Evolutionary conservation across 225 moss, liverwort and hornwort species (phyloP).

Genomic region (Antitrichia curtipendula): DNA sequence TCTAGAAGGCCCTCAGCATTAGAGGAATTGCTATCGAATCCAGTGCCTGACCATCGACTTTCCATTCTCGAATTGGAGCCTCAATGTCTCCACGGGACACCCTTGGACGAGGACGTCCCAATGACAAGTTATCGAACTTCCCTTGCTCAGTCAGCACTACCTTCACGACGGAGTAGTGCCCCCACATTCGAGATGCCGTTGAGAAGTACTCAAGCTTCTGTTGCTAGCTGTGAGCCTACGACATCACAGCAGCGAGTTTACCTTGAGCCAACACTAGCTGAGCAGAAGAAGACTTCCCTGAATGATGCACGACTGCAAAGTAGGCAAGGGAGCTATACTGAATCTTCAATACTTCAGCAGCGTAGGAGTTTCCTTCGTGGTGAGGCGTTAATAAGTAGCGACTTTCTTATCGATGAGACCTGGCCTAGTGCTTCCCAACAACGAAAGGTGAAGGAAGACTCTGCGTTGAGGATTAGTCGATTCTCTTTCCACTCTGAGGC

Average conservation of each 20-base stretch:
- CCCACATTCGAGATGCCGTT: background rate
- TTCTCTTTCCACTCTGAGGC: conserved; percentile 1
- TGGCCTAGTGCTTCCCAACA: conserved; percentile 11
- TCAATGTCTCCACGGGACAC: background rate
- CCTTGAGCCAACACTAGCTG: conserved; percentile 5
- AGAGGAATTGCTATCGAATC: conserved; percentile 1
- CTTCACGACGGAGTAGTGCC: background rate
- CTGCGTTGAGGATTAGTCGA: background rate
- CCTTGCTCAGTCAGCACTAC: background rate
- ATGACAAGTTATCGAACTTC: background rate
- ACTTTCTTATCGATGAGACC: background rate
- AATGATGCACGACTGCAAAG: conserved; percentile 3
- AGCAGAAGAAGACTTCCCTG: conserved; percentile 15
- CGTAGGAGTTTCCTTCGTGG: conserved; percentile 5
- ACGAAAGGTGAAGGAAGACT: conserved; percentile 6
- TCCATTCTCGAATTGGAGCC: conserved; percentile 20
- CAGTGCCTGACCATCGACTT: conserved; percentile 13
- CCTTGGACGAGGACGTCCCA: background rate
- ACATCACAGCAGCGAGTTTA: conserved; percentile 3
- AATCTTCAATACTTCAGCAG: conserved; percentile 2
- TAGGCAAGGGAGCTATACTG: background rate
- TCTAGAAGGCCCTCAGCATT: conserved; percentile 9
- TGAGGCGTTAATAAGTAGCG: conserved; percentile 6
- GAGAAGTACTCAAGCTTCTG: background rate
- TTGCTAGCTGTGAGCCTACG: background rate